These are phyloP conservation scores for Corymbia maculata DNA, from an alignment of 345 rosid species.

Conservation along the genomic window DNA sequence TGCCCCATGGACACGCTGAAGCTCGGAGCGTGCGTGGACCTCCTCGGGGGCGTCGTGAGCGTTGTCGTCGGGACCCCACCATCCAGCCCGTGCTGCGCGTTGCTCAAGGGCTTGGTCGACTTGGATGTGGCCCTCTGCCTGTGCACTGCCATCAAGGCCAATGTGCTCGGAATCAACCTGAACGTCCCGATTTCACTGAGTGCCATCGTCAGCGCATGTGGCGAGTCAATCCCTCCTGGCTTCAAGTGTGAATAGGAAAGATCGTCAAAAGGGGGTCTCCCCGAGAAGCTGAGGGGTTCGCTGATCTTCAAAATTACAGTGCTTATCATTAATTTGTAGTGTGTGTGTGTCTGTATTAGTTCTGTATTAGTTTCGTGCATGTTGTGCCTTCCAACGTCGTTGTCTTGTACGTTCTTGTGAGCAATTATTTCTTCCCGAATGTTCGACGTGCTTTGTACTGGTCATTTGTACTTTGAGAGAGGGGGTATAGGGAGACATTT, in stretches of 20 bases:
- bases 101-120: slow-evolving; percentile 32
- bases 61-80: slow-evolving; percentile 21
- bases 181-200: slow-evolving; percentile 26
- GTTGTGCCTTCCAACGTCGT: neutral
- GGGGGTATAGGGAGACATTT: neutral
- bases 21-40: slow-evolving; percentile 38
- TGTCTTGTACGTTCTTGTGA: neutral
- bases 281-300: neutral
- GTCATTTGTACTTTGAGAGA: neutral
- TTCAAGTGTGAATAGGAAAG: slow-evolving; percentile 25
- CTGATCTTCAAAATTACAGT: neutral
- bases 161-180: slow-evolving; percentile 37
- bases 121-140: slow-evolving; percentile 51
- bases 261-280: neutral
- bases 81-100: slow-evolving; percentile 34
- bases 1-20: slow-evolving; percentile 41
- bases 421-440: neutral
- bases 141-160: slow-evolving; percentile 53
- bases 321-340: neutral
- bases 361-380: neutral
- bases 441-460: neutral
- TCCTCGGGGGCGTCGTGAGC: slow-evolving; percentile 29
- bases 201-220: slow-evolving; percentile 30
- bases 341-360: neutral
- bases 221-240: slow-evolving; percentile 29